Evolutionary conservation across 345 rosid genomes (phyloP).

Genomic region (Psidium friedrichsthalianum): DNA sequence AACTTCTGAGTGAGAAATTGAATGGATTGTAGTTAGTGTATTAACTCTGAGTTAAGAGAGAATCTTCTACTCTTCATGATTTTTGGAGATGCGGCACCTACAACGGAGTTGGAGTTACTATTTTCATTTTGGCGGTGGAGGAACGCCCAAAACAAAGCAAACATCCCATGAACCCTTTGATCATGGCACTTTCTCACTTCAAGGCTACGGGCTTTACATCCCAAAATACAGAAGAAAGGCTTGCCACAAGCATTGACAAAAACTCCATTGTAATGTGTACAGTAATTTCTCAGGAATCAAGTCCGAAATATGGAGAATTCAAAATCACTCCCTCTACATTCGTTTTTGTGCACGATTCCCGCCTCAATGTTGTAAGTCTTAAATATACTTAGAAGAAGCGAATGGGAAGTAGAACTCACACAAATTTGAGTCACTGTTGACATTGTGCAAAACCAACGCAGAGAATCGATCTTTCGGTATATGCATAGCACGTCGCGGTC

Average conservation of each 20-base stretch:
- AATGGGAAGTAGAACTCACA: too few relatives aligned
- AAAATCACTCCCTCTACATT: too few relatives aligned
- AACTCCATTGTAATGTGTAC: background rate
- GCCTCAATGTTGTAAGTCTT: too few relatives aligned
- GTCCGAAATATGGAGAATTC: too few relatives aligned
- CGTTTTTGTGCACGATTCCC: too few relatives aligned
- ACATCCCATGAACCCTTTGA: background rate
- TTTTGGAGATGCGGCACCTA: background rate
- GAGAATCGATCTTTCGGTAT: too few relatives aligned
- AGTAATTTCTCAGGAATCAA: background rate
- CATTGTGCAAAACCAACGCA: too few relatives aligned
- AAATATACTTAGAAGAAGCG: too few relatives aligned
- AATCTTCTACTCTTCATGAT: background rate
- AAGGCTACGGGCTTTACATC: background rate
- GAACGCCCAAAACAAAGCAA: background rate
- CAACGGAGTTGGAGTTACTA: background rate
- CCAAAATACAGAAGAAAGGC: background rate
- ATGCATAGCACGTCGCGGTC: too few relatives aligned
- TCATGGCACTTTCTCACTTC: background rate
- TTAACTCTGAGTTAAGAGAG: background rate
- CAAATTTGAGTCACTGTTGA: too few relatives aligned
- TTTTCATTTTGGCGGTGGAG: fast-evolving
- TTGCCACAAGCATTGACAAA: background rate
- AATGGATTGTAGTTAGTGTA: background rate
- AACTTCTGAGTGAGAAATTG: background rate